Evolutionary conservation across 73 alveolate genomes (phyloP).

Genomic region (Paramecium tetraurelia): DNA sequence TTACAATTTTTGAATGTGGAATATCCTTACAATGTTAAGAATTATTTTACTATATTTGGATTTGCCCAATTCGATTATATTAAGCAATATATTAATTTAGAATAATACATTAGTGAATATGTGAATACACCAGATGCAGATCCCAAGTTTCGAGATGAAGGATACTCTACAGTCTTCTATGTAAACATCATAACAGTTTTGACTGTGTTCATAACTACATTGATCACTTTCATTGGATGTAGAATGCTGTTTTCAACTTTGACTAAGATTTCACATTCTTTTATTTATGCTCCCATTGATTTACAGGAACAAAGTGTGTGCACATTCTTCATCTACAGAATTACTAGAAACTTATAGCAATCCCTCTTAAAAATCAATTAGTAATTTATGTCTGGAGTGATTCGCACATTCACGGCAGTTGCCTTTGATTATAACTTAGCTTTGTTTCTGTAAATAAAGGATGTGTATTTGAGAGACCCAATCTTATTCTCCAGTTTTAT

Average conservation of each 20-base stretch:
- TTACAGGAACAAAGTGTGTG: not conserved
- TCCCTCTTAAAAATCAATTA: not conserved
- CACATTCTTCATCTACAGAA: not conserved
- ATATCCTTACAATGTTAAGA: not conserved
- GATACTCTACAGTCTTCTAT: slow-evolving; percentile 3
- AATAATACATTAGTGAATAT: not conserved
- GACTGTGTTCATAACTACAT: slow-evolving; percentile 16
- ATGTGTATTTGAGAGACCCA: not conserved
- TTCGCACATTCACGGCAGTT: slow-evolving; percentile 34
- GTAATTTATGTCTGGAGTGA: slow-evolving; percentile 14
- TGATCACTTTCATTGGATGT: not conserved
- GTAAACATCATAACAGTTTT: slow-evolving; percentile 2
- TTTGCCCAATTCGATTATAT: slow-evolving; percentile 18
- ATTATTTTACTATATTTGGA: slow-evolving; percentile 36
- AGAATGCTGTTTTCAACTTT: not conserved
- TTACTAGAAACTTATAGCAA: not conserved
- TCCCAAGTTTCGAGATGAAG: not conserved
- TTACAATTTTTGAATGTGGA: not conserved
- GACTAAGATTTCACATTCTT: not conserved
- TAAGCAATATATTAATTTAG: not conserved
- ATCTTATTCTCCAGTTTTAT: not conserved
- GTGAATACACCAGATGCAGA: slow-evolving; percentile 46
- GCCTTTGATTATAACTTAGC: slow-evolving; percentile 44
- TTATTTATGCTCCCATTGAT: not conserved
- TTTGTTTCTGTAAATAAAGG: not conserved